Percentiles rank a stretch among this genome's conserved stretches.
phyloP scores from a whole-genome alignment of 2,329 filamentous ascomycete species.

The Drechslerella coelobrocha region DNA sequence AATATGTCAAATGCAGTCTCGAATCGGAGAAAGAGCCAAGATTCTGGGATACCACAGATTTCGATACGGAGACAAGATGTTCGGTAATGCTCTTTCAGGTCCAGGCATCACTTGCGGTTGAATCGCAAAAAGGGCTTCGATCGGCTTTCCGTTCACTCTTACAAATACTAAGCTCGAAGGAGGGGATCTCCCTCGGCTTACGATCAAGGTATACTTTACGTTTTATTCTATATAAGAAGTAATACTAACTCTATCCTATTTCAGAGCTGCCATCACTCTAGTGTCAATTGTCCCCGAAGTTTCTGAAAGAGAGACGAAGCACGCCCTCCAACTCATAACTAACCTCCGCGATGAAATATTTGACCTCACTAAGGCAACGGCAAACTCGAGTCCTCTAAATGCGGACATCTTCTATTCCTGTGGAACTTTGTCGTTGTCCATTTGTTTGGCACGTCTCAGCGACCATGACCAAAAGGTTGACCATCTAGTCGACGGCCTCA shows the following conservation, averaged over 20 bases:
- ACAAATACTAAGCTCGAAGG: slow-evolving; percentile 15
- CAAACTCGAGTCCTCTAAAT: slow-evolving; percentile 14
- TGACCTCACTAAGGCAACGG: slow-evolving; percentile 9
- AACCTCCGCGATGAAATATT: slow-evolving; percentile 23
- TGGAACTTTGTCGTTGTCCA: slow-evolving; percentile 29
- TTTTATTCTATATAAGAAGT: background rate
- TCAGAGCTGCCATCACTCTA: slow-evolving; percentile 28
- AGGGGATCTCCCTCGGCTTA: slow-evolving; percentile 1
- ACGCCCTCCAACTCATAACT: slow-evolving; percentile 21
- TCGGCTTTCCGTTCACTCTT: slow-evolving; percentile 24
- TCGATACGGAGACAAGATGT: slow-evolving; percentile 12
- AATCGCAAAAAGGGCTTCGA: slow-evolving; percentile 7
- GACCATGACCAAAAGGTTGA: slow-evolving; percentile 37
- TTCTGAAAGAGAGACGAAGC: slow-evolving; percentile 19
- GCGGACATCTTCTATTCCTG: slow-evolving; percentile 26
- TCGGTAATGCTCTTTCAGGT: slow-evolving; percentile 33
- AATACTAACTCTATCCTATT: slow-evolving; percentile 3
- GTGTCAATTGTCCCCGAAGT: slow-evolving; percentile 32
- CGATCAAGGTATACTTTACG: slow-evolving; percentile 31
- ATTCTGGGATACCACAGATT: slow-evolving; percentile 32
- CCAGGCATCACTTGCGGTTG: slow-evolving; percentile 16
- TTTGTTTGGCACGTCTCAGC: slow-evolving; percentile 29
- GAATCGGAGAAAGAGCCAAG: slow-evolving; percentile 17
- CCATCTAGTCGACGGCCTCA: slow-evolving; percentile 50
- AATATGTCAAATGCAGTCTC: slow-evolving; percentile 38